phyloP scores from a whole-genome alignment of 2,329 filamentous ascomycete genomes.

The Dactylellina parvicollis region DNA sequence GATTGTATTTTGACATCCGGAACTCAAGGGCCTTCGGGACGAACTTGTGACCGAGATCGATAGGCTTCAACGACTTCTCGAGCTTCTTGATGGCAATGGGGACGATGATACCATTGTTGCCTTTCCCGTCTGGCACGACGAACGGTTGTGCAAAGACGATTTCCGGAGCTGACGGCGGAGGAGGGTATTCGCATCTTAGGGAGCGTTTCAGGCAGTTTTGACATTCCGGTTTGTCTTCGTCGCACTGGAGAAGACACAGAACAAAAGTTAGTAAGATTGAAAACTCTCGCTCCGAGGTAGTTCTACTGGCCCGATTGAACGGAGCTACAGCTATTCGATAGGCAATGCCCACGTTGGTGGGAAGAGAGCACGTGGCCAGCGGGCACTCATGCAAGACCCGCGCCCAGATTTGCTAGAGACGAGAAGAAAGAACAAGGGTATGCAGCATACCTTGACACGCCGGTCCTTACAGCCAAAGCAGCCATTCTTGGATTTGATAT shows the following conservation, averaged over 20 bases:
- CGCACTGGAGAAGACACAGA: conserved; percentile 20
- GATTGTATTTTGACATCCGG: conserved; percentile 52
- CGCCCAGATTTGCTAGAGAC: background rate
- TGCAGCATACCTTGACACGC: conserved; percentile 40
- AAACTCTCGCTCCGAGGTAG: too few species aligned
- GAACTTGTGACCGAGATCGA: conserved; percentile 38
- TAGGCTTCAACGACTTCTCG: conserved; percentile 48
- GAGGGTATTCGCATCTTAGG: conserved; percentile 51
- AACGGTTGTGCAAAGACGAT: conserved; percentile 51
- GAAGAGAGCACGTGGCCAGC: conserved; percentile 17
- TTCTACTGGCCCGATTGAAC: background rate
- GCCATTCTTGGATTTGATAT: conserved; percentile 54
- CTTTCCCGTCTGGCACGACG: conserved; percentile 27
- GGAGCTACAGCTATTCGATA: background rate
- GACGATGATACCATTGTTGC: conserved; percentile 19
- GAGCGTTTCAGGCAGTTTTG: conserved; percentile 49
- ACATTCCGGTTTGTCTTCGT: conserved; percentile 50
- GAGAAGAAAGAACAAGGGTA: conserved; percentile 22
- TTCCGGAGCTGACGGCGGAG: conserved; percentile 49
- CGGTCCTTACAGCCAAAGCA: conserved; percentile 53
- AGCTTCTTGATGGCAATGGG: conserved; percentile 48
- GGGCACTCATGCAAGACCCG: background rate
- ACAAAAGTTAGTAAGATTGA: background rate
- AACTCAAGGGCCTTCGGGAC: conserved; percentile 44
- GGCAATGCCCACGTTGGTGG: background rate